Evolutionary conservation across 78 protist genomes (phyloP).

Genomic region (Dictyostelium firmibasis): DNA sequence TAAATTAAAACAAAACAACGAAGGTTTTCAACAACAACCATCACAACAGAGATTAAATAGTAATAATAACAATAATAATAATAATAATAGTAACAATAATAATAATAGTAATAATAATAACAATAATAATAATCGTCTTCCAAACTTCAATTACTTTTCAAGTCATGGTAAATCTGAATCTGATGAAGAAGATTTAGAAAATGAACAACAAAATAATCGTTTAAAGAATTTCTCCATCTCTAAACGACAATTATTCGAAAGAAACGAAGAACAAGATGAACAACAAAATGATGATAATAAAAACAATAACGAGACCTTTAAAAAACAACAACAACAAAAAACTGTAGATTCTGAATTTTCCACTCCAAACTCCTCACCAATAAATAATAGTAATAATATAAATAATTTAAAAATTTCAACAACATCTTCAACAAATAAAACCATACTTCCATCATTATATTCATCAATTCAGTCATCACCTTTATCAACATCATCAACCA

Average conservation of each 20-base stretch:
- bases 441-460: neutral
- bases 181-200: constrained; percentile 7
- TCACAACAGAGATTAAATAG: neutral
- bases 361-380: constrained; percentile 2
- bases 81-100: neutral
- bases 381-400: neutral
- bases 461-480: neutral
- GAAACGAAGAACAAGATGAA: neutral
- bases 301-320: neutral
- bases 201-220: neutral
- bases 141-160: neutral
- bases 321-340: neutral
- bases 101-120: neutral
- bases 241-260: neutral
- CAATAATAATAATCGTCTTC: neutral
- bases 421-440: neutral
- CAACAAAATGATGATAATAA: neutral
- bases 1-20: neutral
- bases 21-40: neutral
- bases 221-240: neutral
- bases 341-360: neutral
- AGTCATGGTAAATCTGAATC: neutral
- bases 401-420: neutral
- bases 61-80: neutral
- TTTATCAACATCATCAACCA: constrained; percentile 15